phyloP scores from a whole-genome alignment of 495 filamentous ascomycete genomes.

The Staphylotrichum longicolle region DNA sequence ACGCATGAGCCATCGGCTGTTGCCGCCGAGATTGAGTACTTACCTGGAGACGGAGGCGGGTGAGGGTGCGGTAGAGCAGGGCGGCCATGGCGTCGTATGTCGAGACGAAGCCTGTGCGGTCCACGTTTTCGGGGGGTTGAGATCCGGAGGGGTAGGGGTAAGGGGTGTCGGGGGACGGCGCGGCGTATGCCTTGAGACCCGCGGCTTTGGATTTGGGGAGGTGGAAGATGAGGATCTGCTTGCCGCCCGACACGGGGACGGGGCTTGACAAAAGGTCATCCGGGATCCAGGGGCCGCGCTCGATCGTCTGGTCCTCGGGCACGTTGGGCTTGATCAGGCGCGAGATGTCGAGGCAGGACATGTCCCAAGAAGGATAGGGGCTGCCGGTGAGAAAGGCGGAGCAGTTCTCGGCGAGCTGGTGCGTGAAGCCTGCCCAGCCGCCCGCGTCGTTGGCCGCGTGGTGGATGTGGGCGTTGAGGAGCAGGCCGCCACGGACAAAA shows the following conservation, averaged over 20 bases:
- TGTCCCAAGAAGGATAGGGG: background rate
- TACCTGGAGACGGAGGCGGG: background rate
- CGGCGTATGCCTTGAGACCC: background rate
- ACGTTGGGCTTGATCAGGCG: background rate
- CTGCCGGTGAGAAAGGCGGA: background rate
- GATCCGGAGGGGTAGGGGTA: background rate
- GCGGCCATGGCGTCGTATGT: background rate
- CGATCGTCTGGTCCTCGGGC: background rate
- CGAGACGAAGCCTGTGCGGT: background rate
- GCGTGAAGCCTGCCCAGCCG: constrained; percentile 1
- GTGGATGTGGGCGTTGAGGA: background rate
- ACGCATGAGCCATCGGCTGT: too few species aligned
- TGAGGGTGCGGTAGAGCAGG: background rate
- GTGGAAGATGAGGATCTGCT: background rate
- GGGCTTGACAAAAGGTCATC: background rate
- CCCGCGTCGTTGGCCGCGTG: background rate
- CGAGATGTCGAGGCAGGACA: background rate
- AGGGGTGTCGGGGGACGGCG: background rate
- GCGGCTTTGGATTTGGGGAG: constrained; percentile 5
- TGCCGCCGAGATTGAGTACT: too few species aligned
- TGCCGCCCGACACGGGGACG: background rate
- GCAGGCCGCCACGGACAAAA: background rate
- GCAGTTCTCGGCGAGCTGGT: constrained; percentile 6
- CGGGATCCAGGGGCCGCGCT: background rate
- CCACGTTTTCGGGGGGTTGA: too few species aligned